A percentile compares a stretch with the other conserved stretches of the same genome.
phyloP scores from a whole-genome alignment of 1,284 basidiomycete genomes.

The Malassezia arunalokei region DNA sequence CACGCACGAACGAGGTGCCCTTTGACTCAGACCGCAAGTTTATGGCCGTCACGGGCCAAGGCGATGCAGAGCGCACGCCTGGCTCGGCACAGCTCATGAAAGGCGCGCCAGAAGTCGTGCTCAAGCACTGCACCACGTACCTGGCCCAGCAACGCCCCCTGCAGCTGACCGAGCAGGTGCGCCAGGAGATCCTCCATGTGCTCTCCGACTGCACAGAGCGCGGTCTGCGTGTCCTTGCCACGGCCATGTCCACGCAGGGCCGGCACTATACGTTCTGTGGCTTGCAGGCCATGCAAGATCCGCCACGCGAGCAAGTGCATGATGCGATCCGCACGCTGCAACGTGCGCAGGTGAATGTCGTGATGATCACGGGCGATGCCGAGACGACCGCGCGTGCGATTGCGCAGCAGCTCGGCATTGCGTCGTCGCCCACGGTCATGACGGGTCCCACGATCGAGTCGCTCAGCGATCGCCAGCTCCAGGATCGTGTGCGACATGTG shows the following conservation, averaged over 20 bases:
- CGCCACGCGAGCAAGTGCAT: slow-evolving; percentile 81
- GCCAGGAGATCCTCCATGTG: slow-evolving; percentile 57
- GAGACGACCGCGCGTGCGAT: slow-evolving; percentile 82
- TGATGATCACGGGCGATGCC: slow-evolving; percentile 96
- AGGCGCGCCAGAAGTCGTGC: slow-evolving; percentile 76
- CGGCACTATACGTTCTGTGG: slow-evolving; percentile 72
- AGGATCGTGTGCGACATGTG: slow-evolving; percentile 66
- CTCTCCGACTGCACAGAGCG: slow-evolving; percentile 61
- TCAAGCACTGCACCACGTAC: slow-evolving; percentile 74
- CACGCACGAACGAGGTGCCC: slow-evolving; percentile 63
- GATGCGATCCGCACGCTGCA: slow-evolving; percentile 71
- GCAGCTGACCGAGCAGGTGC: slow-evolving; percentile 58
- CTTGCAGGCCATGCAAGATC: slow-evolving; percentile 89
- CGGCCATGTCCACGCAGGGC: slow-evolving; percentile 61
- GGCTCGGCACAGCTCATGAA: slow-evolving; percentile 58
- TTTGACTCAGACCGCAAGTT: slow-evolving; percentile 87
- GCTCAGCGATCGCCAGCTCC: slow-evolving; percentile 60
- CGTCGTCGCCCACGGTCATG: slow-evolving; percentile 49
- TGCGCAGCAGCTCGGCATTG: slow-evolving; percentile 73
- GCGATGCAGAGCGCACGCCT: slow-evolving; percentile 34
- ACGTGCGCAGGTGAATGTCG: slow-evolving; percentile 75
- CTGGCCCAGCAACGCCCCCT: slow-evolving; percentile 65
- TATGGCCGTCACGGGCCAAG: slow-evolving; percentile 72
- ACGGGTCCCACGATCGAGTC: slow-evolving; percentile 76
- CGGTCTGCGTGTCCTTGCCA: slow-evolving; percentile 75